Base-by-base conservation (phyloP, 148 eudicot genomes). In the Spergularia bocconei region DNA sequence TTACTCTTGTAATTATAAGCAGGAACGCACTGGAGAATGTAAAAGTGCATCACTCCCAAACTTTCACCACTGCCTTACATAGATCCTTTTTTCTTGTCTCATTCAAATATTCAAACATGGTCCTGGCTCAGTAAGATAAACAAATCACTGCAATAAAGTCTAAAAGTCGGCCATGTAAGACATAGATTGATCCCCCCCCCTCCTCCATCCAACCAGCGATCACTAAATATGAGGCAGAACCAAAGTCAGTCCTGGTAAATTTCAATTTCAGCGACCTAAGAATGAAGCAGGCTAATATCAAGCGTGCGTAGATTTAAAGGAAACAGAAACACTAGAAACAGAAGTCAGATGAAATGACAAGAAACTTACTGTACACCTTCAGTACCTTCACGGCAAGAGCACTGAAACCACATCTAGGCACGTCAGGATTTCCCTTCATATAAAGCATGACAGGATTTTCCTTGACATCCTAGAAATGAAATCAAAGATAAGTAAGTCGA, bases 321-420 rank as follows among this genome's bases (percentile, higher is more conserved):
- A 23, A 73, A 56, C 29, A 10, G 9, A 7, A 50, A 44, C n/a
- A 71, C n/a, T 21, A 20, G 48, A 52, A 23, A 52, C 48, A 63
- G 20, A 61, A 38, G 11, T 11, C 14, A 23, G 50, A 54, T 17
- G 33, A 50, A 59, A 68, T 5, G 6, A n/a, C 29, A 14, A 20
- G 70, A 54, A 69, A 84, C 96, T 89, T 81, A 95, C 99, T 53
- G 79, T 92, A 95, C 81, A 86, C 92, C 11, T 76, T 81, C 79
- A 92, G 65, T 48, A 95, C 92, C 81, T 88, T 90, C 69, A 92
- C 96, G 48, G 97, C 97, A 70, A 95, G 84, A 19, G 97, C 85
- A 82, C 99, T 95, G 79, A 92, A 95, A 62, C 99, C 97, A 59
- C 97, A 95, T 67, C 92, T 87, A 77, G 99, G 99, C 80, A 74